A percentile compares a stretch with the other conserved stretches of the same genome.
phyloP scores from a whole-genome alignment of 1,284 basidiomycete species.

The Microbotryomycetes sp. region DNA sequence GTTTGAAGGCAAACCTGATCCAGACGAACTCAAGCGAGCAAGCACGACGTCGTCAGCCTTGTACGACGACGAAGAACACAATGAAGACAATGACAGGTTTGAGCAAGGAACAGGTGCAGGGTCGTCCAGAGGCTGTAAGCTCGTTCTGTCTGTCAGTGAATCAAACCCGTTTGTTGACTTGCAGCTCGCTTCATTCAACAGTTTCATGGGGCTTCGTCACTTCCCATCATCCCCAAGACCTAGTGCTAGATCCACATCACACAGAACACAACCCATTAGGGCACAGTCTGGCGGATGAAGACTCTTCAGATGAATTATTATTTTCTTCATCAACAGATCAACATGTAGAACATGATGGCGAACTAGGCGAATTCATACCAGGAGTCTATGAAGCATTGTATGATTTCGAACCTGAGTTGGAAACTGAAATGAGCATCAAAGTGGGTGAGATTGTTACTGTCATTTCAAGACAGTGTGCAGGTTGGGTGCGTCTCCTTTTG shows the following conservation, averaged over 20 bases:
- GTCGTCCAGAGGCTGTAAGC: not conserved
- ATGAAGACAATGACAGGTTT: not conserved
- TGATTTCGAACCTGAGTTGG: constrained; percentile 29
- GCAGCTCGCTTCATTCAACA: not conserved
- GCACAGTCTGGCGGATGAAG: not conserved
- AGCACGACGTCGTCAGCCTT: not conserved
- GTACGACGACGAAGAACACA: not conserved
- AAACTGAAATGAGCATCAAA: constrained; percentile 28
- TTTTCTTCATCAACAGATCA: not conserved
- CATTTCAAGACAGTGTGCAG: constrained; percentile 24
- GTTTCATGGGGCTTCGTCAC: constrained; percentile 34
- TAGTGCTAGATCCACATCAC: not conserved
- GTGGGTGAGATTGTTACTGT: constrained; percentile 30
- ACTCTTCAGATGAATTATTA: not conserved
- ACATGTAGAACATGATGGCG: not conserved
- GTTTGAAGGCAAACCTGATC: constrained; percentile 4
- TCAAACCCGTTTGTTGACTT: no score
- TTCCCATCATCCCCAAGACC: constrained; percentile 7
- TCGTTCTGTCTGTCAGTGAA: no score
- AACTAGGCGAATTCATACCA: constrained; percentile 27
- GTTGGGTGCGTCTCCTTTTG: constrained; percentile 21
- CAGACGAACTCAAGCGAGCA: not conserved
- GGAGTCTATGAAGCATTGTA: constrained; percentile 30
- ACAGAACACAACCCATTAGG: constrained; percentile 1
- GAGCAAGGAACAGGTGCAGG: no score